Evolutionary conservation across 495 filamentous ascomycete genomes (phyloP), one percentile per base, ranked within the genome.

Genomic region (Cercophora scortea): DNA sequence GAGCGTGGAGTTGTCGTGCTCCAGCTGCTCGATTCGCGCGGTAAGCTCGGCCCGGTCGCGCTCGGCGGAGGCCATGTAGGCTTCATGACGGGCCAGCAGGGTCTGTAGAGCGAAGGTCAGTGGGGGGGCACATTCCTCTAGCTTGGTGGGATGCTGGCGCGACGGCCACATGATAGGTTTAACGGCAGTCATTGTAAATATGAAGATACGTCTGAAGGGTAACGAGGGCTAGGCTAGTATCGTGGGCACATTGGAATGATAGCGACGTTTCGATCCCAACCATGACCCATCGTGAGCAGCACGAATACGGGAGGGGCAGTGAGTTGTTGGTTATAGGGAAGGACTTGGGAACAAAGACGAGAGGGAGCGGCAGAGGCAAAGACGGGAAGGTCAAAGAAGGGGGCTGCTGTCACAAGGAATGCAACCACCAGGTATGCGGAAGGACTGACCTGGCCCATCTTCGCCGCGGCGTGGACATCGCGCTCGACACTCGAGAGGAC

Each of bases 31-130:
- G 58, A 96, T 88, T 42, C 75, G 86, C 38, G 73, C 69, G 11
- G 77, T 73, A 73, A 94, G 81, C 33, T 80, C 81, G 42, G 69
- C 67, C 13, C 93, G 84, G 61, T 95, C 88, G 48, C 83, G 79
- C 74, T 95, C 90, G 47, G 89, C 87, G 63, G 95, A 89, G 16
- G 82, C 85, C 76, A 96, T 88, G 66, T 95, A 96, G 39, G 84
- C 81, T 71, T 96, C 92, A 79, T 97, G 91, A 51, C 91, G 87
- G 47, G 85, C 82, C 15, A 98, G 81, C 38, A 98, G 74, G 35
- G 91, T 88, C 92, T 96, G 85, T 49, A 89, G 70, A 40, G 83
- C 67, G 71, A 87, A 59, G 15, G 64, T 69, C 36, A 69, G 66
- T 48, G 56, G 51, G 11, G 60, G 60, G 17, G 47, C 33, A 47